Evolutionary conservation across 2,329 filamentous ascomycete genomes (phyloP), one percentile per base, ranked within the genome.

Genomic region (Paracamarosporium sp.): DNA sequence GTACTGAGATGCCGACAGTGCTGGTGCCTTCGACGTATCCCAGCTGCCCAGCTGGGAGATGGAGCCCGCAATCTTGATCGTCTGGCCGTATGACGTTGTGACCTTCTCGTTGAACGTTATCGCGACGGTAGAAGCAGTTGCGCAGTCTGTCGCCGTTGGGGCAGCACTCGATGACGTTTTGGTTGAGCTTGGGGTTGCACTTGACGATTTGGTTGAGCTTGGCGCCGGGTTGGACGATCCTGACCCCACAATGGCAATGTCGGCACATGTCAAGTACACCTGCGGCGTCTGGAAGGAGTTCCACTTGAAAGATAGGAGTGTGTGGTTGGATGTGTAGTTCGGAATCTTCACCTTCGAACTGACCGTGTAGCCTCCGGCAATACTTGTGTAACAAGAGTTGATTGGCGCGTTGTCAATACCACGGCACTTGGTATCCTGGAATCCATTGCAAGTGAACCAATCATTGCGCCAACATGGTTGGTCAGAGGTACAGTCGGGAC

Each of bases 51-150:
- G 68, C 43, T 80, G 77, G 0, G 74, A 54, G 3, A 77, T 74
- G 45, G 77, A 79, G 27, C 82, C 82, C 0, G 73, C 70, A 4
- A 84, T 66, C 52, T 80, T 80, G 24, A 84, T 60, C 27, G 81
- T 82, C 68, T 84, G 81, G 8, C 82, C 82, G 51, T 73, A 79
- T 48, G 79, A 78, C 0, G 82, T 84, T 0, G 73, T 75, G 1
- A 79, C 81, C 57, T 80, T 80, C 7, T 82, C 78, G 48, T 77
- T 73, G 70, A 84, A 83, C 3, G 74, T 74, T 5, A 84, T 76
- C 8, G 67, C 60, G 20, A 73, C 68, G 1, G 57, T 66, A 1
- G 71, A 43, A 73, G 65, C 62, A 1, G 69, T 69, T 17, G 71
- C 62, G 15, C 70, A 73, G 17, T 65, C 48, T 27, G 55, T 53